These are phyloP conservation scores for Lentinula aciculospora DNA, from an alignment of 768 basidiomycete species.

Conservation along the genomic window DNA sequence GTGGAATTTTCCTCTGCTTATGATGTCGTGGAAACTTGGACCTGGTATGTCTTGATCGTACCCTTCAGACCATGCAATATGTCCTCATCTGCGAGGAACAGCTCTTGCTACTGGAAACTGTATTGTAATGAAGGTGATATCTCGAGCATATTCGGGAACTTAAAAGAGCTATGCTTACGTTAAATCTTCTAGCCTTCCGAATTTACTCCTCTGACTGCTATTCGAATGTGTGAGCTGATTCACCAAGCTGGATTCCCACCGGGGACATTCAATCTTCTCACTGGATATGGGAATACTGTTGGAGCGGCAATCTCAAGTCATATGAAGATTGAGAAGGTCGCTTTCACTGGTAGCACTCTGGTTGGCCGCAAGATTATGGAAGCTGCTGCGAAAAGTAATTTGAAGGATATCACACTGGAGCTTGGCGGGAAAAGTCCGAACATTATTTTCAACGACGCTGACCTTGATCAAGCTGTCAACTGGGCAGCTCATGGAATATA, in stretches of 20 bases:
- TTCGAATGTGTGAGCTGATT: slow-evolving; percentile 36
- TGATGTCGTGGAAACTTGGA: slow-evolving; percentile 57
- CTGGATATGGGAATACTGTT: slow-evolving; percentile 67
- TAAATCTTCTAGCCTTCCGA: slow-evolving; percentile 41
- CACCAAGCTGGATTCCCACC: slow-evolving; percentile 53
- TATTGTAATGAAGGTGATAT: slow-evolving; percentile 34
- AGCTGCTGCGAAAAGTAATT: slow-evolving; percentile 72
- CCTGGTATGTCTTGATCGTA: slow-evolving; percentile 21
- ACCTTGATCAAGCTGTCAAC: slow-evolving; percentile 64
- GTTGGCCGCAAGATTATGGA: slow-evolving; percentile 78
- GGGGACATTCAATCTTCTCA: slow-evolving; percentile 66
- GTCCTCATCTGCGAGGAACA: slow-evolving; percentile 40
- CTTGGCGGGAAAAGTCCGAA: slow-evolving; percentile 76
- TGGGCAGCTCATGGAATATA: slow-evolving; percentile 74
- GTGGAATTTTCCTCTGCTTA: slow-evolving; percentile 15
- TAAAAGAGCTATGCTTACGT: too few relatives aligned
- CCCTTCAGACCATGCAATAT: slow-evolving; percentile 23
- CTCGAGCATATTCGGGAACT: too few relatives aligned
- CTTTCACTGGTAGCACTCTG: slow-evolving; percentile 83
- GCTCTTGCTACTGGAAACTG: slow-evolving; percentile 60
- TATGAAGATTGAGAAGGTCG: slow-evolving; percentile 67
- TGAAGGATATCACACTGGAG: slow-evolving; percentile 83
- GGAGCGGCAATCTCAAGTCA: slow-evolving; percentile 69
- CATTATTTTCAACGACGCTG: slow-evolving; percentile 70
- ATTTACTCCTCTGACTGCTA: slow-evolving; percentile 50